Base-by-base conservation (phyloP, 805 yeast genomes). In the Suhomyces sp. region DNA sequence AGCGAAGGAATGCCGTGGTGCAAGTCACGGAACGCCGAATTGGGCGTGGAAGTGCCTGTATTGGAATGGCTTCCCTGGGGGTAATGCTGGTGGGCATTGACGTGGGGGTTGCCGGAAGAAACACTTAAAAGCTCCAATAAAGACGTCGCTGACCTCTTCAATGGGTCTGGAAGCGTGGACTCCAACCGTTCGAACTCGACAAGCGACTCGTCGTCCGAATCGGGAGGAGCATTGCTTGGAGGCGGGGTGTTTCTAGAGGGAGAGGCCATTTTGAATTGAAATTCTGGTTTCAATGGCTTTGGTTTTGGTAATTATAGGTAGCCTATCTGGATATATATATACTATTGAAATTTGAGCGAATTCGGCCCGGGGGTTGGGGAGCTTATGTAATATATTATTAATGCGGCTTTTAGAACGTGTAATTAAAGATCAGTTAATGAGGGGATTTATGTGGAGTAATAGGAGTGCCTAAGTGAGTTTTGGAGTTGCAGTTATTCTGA, bases 181-280 rank as follows among this genome's bases (percentile, higher is more conserved):
- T 68, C 74, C 40, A 68, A 54, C 25, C 68, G 50, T 46, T 68
- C 72, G 42, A 68, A 65, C 49, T 65, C 70, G 5, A 44, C 22
- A 11, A 46, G 41, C 8, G 63, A 55, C 34, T 63, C 68, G 25
- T 49, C 42, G 31, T 54, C 61, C 14, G 56, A 48, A 16, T 25
- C 27, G 13, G 31, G n/a, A 12, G 32, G 19, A 9, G 25, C 31
- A 23, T 30, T 15, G 16, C n/a, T 19, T 10, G 38, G 38, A 9
- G 38, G 38, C 15, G 38, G 34, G n/a, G 34, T 35, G 23, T 25
- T 24, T 19, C 14, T 15, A 5, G 31, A 19, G 22, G 29, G 27
- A 3, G 17, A 10, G 14, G 34, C 19, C 38, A 35, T 35, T 4
- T 9, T 18, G 8, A 9, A 18, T 19, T n/a, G n/a, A n/a, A n/a